These are phyloP conservation scores for Aspergillus ochraceus DNA, from an alignment of 2,329 filamentous ascomycete genomes.

Conservation along the genomic window DNA sequence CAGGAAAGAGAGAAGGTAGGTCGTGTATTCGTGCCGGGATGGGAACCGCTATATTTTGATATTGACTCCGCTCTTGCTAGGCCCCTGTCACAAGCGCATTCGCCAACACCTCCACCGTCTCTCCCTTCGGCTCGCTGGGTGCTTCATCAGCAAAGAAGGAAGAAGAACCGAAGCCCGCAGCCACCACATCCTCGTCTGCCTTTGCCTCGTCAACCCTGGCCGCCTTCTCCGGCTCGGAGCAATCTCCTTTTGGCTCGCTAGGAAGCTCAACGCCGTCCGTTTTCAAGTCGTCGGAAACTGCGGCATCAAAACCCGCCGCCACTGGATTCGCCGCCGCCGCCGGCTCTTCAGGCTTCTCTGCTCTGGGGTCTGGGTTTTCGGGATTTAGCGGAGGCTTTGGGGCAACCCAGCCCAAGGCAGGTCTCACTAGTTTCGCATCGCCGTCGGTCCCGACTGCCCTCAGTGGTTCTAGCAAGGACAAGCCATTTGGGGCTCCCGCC, in stretches of 20 bases:
- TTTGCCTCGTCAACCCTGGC: constrained; percentile 70
- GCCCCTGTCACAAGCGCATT: constrained; percentile 40
- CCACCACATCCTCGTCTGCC: constrained; percentile 56
- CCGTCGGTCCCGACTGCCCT: constrained; percentile 51
- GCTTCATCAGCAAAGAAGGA: constrained; percentile 26
- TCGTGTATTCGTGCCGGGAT: constrained; percentile 20
- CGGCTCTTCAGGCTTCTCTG: constrained; percentile 38
- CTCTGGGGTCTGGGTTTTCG: constrained; percentile 38
- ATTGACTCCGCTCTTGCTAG: constrained; percentile 16
- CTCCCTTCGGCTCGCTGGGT: constrained; percentile 42
- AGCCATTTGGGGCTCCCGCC: constrained; percentile 75
- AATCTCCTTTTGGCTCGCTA: constrained; percentile 65
- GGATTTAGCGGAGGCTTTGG: constrained; percentile 51
- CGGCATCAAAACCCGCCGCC: constrained; percentile 21
- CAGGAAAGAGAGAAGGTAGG: constrained; percentile 32
- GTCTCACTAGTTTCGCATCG: constrained; percentile 69
- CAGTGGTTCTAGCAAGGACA: constrained; percentile 42
- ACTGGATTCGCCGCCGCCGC: constrained; percentile 34
- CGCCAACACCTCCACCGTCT: constrained; percentile 43
- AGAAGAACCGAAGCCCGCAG: constrained; percentile 24
- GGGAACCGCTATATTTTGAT: neutral
- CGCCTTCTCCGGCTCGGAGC: constrained; percentile 60
- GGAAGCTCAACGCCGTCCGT: constrained; percentile 48
- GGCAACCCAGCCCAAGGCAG: constrained; percentile 43
- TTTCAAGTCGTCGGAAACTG: constrained; percentile 33